These are phyloP conservation scores for Ogataea dorogensis DNA, from an alignment of 805 yeast genomes.

Conservation along the genomic window DNA sequence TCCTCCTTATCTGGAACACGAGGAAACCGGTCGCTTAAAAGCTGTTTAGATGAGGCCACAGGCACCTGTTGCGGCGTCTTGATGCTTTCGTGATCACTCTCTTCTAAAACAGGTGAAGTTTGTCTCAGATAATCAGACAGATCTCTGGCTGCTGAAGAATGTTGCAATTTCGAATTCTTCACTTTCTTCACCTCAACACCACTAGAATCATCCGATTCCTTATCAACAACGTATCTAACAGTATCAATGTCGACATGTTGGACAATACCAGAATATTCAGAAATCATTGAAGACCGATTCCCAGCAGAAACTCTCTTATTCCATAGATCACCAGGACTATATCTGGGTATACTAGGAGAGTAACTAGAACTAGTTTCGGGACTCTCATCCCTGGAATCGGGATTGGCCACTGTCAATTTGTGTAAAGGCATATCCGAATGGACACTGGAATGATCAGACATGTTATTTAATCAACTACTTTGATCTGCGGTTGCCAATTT, in stretches of 20 bases:
- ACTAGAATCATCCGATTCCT: constrained; percentile 11
- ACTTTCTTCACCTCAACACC: constrained; percentile 23
- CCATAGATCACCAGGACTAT: constrained; percentile 3
- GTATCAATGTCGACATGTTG: constrained; percentile 37
- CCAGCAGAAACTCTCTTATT: constrained; percentile 16
- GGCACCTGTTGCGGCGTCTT: constrained; percentile 21
- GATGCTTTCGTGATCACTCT: constrained; percentile 25
- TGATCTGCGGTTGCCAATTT: background rate
- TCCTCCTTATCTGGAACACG: constrained; percentile 29
- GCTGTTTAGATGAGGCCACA: constrained; percentile 11
- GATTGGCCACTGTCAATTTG: constrained; percentile 6
- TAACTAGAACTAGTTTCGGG: constrained; percentile 1
- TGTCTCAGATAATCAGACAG: constrained; percentile 13
- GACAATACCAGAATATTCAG: constrained; percentile 39
- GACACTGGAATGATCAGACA: constrained; percentile 10
- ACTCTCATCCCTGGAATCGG: constrained; percentile 3
- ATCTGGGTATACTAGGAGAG: constrained; percentile 1
- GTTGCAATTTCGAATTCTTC: constrained; percentile 15
- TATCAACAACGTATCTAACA: constrained; percentile 32
- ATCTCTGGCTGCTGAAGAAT: constrained; percentile 16
- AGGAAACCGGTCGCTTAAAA: constrained; percentile 9
- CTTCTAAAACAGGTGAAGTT: constrained; percentile 20
- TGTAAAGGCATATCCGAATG: constrained; percentile 8
- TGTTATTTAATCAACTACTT: background rate
- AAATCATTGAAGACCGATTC: constrained; percentile 32